These are phyloP conservation scores for Saccharomyces pastorianus DNA, from an alignment of 1,139 yeast species.

Conservation along the genomic window DNA sequence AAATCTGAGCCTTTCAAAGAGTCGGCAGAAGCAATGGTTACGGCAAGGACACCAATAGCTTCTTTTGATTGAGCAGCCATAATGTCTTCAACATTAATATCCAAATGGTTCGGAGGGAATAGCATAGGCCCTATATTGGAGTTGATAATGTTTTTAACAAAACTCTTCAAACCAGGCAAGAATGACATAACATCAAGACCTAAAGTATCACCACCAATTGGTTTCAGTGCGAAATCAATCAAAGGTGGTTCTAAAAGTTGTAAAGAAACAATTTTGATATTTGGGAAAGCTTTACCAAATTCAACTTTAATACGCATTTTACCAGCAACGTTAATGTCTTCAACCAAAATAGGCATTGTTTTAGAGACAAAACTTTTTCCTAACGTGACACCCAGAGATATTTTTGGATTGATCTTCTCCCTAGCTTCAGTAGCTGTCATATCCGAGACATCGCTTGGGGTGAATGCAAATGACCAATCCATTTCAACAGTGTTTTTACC, in stretches of 20 bases:
- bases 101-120: slow-evolving; percentile 76
- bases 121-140: slow-evolving; percentile 65
- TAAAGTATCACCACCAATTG: slow-evolving; percentile 81
- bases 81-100: slow-evolving; percentile 63
- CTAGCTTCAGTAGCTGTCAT: slow-evolving; percentile 70
- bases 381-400: slow-evolving; percentile 67
- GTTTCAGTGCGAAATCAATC: slow-evolving; percentile 70
- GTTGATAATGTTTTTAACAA: slow-evolving; percentile 63
- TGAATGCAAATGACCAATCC: slow-evolving; percentile 76
- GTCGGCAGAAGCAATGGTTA: slow-evolving; percentile 48
- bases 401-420: slow-evolving; percentile 67
- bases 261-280: slow-evolving; percentile 60
- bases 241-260: slow-evolving; percentile 70
- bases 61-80: slow-evolving; percentile 57
- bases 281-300: slow-evolving; percentile 60
- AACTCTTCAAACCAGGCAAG: slow-evolving; percentile 69
- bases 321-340: slow-evolving; percentile 69
- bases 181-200: slow-evolving; percentile 79
- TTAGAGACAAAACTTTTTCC: slow-evolving; percentile 74
- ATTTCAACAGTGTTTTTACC: slow-evolving; percentile 63
- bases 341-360: slow-evolving; percentile 66
- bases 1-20: slow-evolving; percentile 40
- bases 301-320: slow-evolving; percentile 59
- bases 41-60: slow-evolving; percentile 59
- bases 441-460: slow-evolving; percentile 74